Base-by-base conservation (phyloP, 148 eudicot species). In the Nepenthes mirabilis region DNA sequence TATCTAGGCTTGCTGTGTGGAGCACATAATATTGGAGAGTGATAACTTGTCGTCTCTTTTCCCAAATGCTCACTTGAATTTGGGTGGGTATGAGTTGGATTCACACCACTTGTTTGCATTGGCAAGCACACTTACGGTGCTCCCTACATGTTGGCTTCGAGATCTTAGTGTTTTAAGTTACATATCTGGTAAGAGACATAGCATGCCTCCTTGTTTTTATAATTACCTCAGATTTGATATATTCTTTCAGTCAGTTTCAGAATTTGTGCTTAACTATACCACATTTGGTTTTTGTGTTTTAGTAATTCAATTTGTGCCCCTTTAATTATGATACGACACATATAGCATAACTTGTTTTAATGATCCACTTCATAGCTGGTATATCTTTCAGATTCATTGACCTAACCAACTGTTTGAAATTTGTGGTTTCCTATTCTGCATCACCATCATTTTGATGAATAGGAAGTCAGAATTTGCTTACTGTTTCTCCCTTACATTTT, bases 71-170 rank as follows among this genome's bases (percentile, higher is more conserved):
- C 79, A 77, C 61, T 55, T 93, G 64, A 72, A 43, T 65, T 54
- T 88, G 56, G 78, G 82, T 33, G 75, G 76, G 5, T 69, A 64
- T 10, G 67, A 65, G 32, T 61, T 93, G 68, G 73, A 66, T 70
- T 57, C 96, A 33, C 85, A 69, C 57, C 82, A 72, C 65, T 68
- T 93, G 49, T 93, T 93, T 62, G 98, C 95, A 11, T 40, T 88
- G 59, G 68, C 79, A 66, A 59, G 85, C 50, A 74, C 85, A 12
- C 60, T 88, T 52, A 83, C 83, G 57, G 80, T 93, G 64, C 98
- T 93, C 74, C 98, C 98, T 51, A 93, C 96, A 2, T 85, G 87
- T 65, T 88, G 86, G 90, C 84, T 93, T 33, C 73, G 79, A 47
- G 88, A 93, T 76, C 83, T 93, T 56, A 83, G 91, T 61, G 62